Base-by-base conservation (phyloP, 345 rosid genomes). In the Isatis tinctoria region DNA sequence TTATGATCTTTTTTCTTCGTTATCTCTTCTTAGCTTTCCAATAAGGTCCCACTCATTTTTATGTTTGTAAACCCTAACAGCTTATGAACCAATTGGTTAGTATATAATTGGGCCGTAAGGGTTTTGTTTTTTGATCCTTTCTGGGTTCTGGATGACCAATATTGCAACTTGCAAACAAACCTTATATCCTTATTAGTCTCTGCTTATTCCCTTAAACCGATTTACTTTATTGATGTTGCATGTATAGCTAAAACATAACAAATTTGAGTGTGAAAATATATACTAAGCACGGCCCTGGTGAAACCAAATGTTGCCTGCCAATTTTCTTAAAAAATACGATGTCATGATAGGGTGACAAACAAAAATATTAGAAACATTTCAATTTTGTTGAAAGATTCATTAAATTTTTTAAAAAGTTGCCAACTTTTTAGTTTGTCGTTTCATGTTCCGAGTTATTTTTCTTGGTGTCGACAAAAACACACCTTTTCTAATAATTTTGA, bases 31-130 rank as follows among this genome's bases (percentile, higher is more conserved):
- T 53, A 10, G 62, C 16, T 40, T 40, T 59, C n/a, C n/a, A 56
- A 2, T 67, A 20, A 51, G 16, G 54, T 60, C 78, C 78, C 78
- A 67, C 45, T 65, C 60, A 8, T 74, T 65, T 52, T 65, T 2
- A 35, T 44, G 49, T 59, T 66, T 47, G 40, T 36, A 57, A 57
- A 56, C 65, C 64, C 58, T 56, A 56, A 6, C 27, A 73, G 64
- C 28, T 62, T 33, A 54, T 30, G 17, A 32, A 39, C 36, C 59
- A 59, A 14, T 5, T 56, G 73, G 43, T 36, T 36, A n/a, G n/a
- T n/a, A 11, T 16, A 4, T 17, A 27, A 18, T 30, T 52, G 56
- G 37, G 48, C 48, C 28, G 57, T 22, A 10, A 28, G 8, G 16
- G 6, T 37, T 49, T 60, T 27, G 14, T 24, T 60, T 70, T 60